Conservation (phyloP, 176 grass and related monocot genomes). For the Hsuehochloa calcarea region DNA sequence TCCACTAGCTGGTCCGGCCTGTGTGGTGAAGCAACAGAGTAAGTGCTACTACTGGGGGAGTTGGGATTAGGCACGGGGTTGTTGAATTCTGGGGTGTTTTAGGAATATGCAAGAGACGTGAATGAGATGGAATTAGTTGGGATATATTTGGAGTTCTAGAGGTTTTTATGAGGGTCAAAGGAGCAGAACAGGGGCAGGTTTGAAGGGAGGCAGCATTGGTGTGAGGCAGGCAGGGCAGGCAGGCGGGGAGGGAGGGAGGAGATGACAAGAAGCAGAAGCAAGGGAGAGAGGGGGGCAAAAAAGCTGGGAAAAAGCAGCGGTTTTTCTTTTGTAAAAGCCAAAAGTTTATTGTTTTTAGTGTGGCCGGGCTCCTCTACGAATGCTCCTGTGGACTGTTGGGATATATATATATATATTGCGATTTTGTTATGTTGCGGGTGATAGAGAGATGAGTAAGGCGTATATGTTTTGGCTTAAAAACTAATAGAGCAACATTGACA, state of each 20-base stretch:
- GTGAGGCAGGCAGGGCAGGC: not conserved
- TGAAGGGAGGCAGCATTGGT: slow-evolving; percentile 26
- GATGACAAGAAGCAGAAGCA: slow-evolving; percentile 15
- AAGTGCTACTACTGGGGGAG: not conserved
- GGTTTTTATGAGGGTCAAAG: slow-evolving; percentile 41
- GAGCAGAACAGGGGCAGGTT: slow-evolving; percentile 33
- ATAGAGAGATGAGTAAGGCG: too few species aligned
- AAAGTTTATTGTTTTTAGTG: not conserved
- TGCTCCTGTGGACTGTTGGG: not conserved
- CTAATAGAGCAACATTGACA: not conserved
- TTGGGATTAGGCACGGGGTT: slow-evolving; percentile 25
- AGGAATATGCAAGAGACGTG: slow-evolving; percentile 15
- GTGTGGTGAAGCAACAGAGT: slow-evolving; percentile 3
- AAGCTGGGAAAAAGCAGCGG: slow-evolving; percentile 16
- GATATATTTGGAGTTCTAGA: slow-evolving; percentile 16
- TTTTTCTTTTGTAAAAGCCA: slow-evolving; percentile 26
- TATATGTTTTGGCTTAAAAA: too few species aligned
- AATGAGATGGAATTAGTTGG: slow-evolving; percentile 14
- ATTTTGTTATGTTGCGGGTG: too few species aligned
- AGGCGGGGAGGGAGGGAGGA: not conserved
- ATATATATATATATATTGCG: too few species aligned
- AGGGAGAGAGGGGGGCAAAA: not conserved
- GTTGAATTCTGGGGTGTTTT: slow-evolving; percentile 2
- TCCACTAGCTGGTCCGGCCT: not conserved
- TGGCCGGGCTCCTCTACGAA: not conserved